Percentiles rank a stretch among this genome's conserved stretches.
These are phyloP conservation scores for Colletotrichum musae DNA, from an alignment of 2,329 filamentous ascomycete genomes.

Conservation along the genomic window DNA sequence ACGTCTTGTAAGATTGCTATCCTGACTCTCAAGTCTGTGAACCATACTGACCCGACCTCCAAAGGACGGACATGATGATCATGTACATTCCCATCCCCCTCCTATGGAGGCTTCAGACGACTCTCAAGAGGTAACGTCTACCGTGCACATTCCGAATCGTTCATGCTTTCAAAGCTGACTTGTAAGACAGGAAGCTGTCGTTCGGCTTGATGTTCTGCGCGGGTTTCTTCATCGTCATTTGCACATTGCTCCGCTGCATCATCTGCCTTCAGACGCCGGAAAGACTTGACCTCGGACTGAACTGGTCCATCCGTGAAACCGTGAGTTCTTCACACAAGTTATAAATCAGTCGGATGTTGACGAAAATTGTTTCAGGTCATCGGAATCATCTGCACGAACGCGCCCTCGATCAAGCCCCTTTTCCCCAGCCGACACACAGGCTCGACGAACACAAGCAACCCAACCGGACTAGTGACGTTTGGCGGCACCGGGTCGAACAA, in stretches of 20 bases:
- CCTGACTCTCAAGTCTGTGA: too few relatives aligned
- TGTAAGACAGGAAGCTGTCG: slow-evolving; percentile 27
- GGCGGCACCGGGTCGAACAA: slow-evolving; percentile 24
- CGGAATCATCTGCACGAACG: slow-evolving; percentile 36
- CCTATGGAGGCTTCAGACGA: slow-evolving; percentile 34
- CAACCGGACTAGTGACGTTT: slow-evolving; percentile 31
- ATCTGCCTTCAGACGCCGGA: slow-evolving; percentile 33
- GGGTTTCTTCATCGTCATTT: slow-evolving; percentile 42
- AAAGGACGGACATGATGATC: slow-evolving; percentile 29
- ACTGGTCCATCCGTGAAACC: slow-evolving; percentile 42
- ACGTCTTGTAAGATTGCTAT: slow-evolving; percentile 14
- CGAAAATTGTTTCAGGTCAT: slow-evolving; percentile 4
- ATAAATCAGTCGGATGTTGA: not conserved
- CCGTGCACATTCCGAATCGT: not conserved
- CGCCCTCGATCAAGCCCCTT: slow-evolving; percentile 33
- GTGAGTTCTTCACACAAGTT: not conserved
- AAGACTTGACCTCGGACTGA: slow-evolving; percentile 31
- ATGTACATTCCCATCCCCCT: slow-evolving; percentile 37
- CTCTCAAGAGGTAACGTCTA: slow-evolving; percentile 18
- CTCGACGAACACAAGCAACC: slow-evolving; percentile 17
- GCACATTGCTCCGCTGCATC: slow-evolving; percentile 39
- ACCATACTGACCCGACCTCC: not conserved
- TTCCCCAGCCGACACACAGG: slow-evolving; percentile 28
- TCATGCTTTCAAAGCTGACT: not conserved
- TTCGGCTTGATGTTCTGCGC: slow-evolving; percentile 41